A percentile compares a stretch with the other conserved stretches of the same genome.
Conservation (phyloP, 2,329 filamentous ascomycete species). For the Scorias spongiosa region DNA sequence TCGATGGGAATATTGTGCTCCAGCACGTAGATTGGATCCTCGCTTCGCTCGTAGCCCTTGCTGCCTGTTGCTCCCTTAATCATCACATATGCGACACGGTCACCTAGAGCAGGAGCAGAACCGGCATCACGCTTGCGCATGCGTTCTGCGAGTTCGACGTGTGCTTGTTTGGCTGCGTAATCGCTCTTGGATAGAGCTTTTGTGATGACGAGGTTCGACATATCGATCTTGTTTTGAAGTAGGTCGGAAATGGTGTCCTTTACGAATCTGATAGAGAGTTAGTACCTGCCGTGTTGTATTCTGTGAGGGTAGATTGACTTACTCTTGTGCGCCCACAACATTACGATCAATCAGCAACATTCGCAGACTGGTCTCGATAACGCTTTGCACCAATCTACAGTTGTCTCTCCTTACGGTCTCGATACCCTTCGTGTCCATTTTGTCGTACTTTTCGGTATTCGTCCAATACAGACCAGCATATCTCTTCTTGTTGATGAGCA, state of each 20-base stretch:
- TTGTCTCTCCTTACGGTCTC: slow-evolving; percentile 97
- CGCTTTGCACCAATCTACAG: slow-evolving; percentile 84
- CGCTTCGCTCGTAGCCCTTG: slow-evolving; percentile 93
- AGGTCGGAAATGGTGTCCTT: slow-evolving; percentile 91
- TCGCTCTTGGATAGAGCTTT: slow-evolving; percentile 86
- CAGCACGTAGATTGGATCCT: slow-evolving; percentile 91
- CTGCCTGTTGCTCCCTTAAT: slow-evolving; percentile 76
- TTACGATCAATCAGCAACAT: slow-evolving; percentile 95
- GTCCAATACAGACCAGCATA: slow-evolving; percentile 99
- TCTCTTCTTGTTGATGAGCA: slow-evolving; percentile 99
- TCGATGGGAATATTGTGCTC: slow-evolving; percentile 97
- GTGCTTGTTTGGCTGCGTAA: slow-evolving; percentile 85
- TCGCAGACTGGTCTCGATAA: slow-evolving; percentile 88
- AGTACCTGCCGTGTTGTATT: slow-evolving; percentile 16
- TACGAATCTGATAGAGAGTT: slow-evolving; percentile 55
- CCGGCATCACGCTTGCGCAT: slow-evolving; percentile 97
- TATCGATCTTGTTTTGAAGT: slow-evolving; percentile 93
- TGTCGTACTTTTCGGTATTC: slow-evolving; percentile 84
- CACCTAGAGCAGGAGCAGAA: slow-evolving; percentile 80
- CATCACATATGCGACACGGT: slow-evolving; percentile 97
- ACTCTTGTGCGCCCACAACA: slow-evolving; percentile 83
- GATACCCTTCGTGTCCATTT: slow-evolving; percentile 99
- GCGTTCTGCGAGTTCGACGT: slow-evolving; percentile 84
- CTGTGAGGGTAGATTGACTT: slow-evolving; percentile 25
- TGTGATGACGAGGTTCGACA: slow-evolving; percentile 98